Base-by-base conservation (phyloP, 768 basidiomycete species). In the Termitomyces eurrhizus region DNA sequence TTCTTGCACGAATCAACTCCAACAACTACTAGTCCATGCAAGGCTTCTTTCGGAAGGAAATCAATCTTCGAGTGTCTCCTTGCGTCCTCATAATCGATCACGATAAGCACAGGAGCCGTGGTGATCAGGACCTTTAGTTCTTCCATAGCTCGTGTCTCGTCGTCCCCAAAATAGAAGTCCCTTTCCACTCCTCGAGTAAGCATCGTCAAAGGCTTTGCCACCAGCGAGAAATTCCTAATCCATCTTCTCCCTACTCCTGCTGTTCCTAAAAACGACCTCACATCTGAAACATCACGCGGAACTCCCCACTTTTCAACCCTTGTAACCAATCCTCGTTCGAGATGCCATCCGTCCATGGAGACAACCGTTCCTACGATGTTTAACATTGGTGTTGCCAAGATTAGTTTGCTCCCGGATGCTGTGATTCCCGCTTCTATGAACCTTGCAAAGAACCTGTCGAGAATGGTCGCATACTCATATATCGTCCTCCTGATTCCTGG, bases 1-100 rank as follows among this genome's bases (percentile, higher is more conserved):
- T 70, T 65, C 3, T 48, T 52, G 1, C 66, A 72, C 0, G 73
- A 71, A 56, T 80, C 75, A 0, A 77, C 73, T 4, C 70, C 68
- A 0, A 79, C 44, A 0, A 73, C 66, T 1, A 78, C 65, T 0
- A n/a, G n/a, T n/a, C n/a, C n/a, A n/a, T n/a, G n/a, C n/a, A n/a
- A n/a, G n/a, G n/a, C n/a, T n/a, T n/a, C n/a, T n/a, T n/a, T n/a
- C n/a, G n/a, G n/a, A n/a, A n/a, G n/a, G n/a, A n/a, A n/a, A n/a
- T n/a, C n/a, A n/a, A n/a, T n/a, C n/a, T n/a, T n/a, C 2, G 54
- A 50, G 18, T n/a, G 32, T 4, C 33, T 39, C 4, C 39, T 46
- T 3, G 59, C 61, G 1, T 48, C 55, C 0, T 59, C 35, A 48
- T 78, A 80, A 56, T 80, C 68, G 18, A 79, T 65, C 1, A 63